These are phyloP conservation scores for Macrocybe sp. DNA, from an alignment of 1,284 basidiomycete genomes.

Conservation along the genomic window DNA sequence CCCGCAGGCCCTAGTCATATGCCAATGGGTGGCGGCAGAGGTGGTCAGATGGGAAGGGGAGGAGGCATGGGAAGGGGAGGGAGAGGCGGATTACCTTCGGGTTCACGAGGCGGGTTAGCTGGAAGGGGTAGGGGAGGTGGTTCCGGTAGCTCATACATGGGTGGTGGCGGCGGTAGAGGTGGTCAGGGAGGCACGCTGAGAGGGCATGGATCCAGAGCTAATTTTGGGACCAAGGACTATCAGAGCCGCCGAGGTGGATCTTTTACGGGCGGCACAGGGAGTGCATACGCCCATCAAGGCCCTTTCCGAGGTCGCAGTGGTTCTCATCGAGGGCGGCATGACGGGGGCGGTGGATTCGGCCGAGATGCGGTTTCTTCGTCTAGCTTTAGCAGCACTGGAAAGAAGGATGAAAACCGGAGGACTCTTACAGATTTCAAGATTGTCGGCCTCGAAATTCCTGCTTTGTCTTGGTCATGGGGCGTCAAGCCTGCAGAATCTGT, in stretches of 20 bases:
- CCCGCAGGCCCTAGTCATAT: constrained; percentile 39
- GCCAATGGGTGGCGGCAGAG: constrained; percentile 28
- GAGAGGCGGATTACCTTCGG: constrained; percentile 28
- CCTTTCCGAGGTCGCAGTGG: constrained; percentile 39
- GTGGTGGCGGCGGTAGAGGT: constrained; percentile 41
- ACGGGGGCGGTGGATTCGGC: constrained; percentile 34
- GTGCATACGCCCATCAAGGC: constrained; percentile 31
- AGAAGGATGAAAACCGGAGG: constrained; percentile 76
- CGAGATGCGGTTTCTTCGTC: constrained; percentile 42
- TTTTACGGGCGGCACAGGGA: constrained; percentile 43
- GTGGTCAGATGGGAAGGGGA: constrained; percentile 23
- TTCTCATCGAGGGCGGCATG: constrained; percentile 47
- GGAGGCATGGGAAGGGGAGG: constrained; percentile 27
- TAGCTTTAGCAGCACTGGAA: constrained; percentile 46
- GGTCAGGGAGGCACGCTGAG: constrained; percentile 41
- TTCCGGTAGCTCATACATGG: constrained; percentile 30
- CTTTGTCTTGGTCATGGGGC: constrained; percentile 74
- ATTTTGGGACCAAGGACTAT: constrained; percentile 57
- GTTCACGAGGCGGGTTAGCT: constrained; percentile 33
- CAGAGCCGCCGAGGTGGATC: constrained; percentile 62
- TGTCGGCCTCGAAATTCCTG: constrained; percentile 77
- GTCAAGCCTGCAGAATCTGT: constrained; percentile 32
- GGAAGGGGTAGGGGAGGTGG: constrained; percentile 45
- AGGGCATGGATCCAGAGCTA: constrained; percentile 57
- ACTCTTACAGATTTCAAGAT: constrained; percentile 97